Base-by-base conservation (phyloP, 148 eudicot genomes). In the Fallopia convolvulus region DNA sequence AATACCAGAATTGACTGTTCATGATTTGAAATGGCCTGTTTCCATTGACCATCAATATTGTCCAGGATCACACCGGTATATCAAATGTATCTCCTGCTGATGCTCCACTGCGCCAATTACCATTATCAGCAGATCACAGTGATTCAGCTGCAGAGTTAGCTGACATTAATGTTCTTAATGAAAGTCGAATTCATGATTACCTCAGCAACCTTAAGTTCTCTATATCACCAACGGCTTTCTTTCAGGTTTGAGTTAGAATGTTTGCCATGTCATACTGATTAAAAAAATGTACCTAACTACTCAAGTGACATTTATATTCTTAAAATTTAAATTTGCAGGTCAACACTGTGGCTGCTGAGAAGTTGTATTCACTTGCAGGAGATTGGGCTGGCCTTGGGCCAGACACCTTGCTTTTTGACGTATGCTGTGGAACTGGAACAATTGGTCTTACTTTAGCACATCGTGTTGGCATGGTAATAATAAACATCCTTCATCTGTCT, bases 401-500 rank as follows among this genome's bases (percentile, higher is more conserved):
- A 44, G 92, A 92, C 79, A 94, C 93, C 73, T 84, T 94, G 82
- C 95, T 94, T 47, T 94, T 94, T 77, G 98, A 94, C 90, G 82
- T 94, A 72, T 94, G 98, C 80, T 94, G 98, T 79, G 98, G 98
- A 70, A 92, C 98, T 76, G 98, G 98, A 74, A 94, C 98, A 15
- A 94, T 94, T 79, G 98, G 98, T 79, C 90, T 94, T 44, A 92
- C 98, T 46, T 85, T 94, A 79, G 98, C 98, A 75, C 86, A 88
- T 78, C 94, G 85, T 88, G 98, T 94, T 86, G 98, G 98, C 78
- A 89, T 89, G 98, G 98, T 92, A 94, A 90, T 85, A 80, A 79
- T 81, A 10, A 39, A 71, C 41, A 63, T 50, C 71, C 75, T 68
- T 76, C 41, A 39, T 81, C 48, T 72, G 36, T 30, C 39, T 73